phyloP scores from a whole-genome alignment of 2,329 filamentous ascomycete species.

The Exophiala alcalophila region DNA sequence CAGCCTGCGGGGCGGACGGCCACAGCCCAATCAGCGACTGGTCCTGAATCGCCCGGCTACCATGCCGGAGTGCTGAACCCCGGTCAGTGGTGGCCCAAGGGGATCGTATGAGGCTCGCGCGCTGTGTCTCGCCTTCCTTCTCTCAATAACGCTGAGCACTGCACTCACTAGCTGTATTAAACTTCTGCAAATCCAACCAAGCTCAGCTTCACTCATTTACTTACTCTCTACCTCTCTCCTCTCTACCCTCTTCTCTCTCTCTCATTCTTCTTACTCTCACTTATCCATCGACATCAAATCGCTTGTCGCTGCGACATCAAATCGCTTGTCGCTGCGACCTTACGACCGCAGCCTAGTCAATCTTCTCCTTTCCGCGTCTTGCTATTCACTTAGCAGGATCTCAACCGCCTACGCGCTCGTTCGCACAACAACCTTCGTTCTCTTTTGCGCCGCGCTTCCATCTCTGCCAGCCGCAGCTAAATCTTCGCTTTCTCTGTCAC shows the following conservation, averaged over 20 bases:
- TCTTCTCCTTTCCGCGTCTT: constrained; percentile 12
- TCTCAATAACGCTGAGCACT: no score
- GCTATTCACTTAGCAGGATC: constrained; percentile 28
- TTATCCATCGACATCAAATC: constrained; percentile 3
- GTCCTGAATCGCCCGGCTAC: no score
- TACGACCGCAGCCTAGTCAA: not conserved
- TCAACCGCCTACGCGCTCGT: no score
- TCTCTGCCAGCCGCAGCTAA: not conserved
- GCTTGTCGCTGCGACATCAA: not conserved
- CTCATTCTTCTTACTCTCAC: constrained; percentile 7
- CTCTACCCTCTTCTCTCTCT: constrained; percentile 6
- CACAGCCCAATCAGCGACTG: no score
- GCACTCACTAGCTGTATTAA: no score
- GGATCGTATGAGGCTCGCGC: no score
- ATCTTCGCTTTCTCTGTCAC: not conserved
- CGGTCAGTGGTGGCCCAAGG: no score
- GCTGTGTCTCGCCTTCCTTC: no score
- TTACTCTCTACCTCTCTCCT: constrained; percentile 3
- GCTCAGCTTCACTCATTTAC: constrained; percentile 6
- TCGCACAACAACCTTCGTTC: not conserved
- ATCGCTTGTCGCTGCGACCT: not conserved
- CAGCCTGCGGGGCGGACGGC: no score
- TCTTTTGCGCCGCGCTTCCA: not conserved
- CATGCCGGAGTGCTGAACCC: no score
- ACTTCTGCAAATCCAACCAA: constrained; percentile 2